Evolutionary conservation across 345 rosid genomes (phyloP), one percentile per base, ranked within the genome.

Genomic region (Draba incana): DNA sequence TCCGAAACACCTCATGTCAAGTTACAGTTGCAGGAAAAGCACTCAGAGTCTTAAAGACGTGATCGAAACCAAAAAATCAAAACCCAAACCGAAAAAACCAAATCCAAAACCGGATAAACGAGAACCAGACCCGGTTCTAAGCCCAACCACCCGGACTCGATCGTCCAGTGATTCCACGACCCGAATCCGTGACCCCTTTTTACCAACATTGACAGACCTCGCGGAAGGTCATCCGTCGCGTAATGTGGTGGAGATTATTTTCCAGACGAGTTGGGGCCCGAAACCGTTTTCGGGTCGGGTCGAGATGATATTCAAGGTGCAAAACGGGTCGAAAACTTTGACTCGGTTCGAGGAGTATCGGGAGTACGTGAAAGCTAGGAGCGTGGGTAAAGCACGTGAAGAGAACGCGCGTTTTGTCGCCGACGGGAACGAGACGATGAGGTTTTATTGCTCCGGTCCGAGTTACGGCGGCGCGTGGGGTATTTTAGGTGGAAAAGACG

Each of bases 341-440:
- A 45, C 85, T 68, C 85, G 97, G 64, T 94, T 90, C 79, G 99
- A 94, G 82, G 97, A 90, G 79, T 94, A 94, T 66, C 85, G 99
- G 0, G 95, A 87, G 61, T 50, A 53, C 8, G 99, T 94, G 2
- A 86, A 88, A 74, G 64, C 74, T 5, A 81, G 85, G 1, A 83
- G 90, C 46, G 82, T 72, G 9, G 80, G 81, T 35, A 71, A 68
- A 31, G 50, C 84, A 43, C 73, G 84, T 80, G 94, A 85, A 70
- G 96, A 86, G 71, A 84, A 84, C 51, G 92, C 88, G 10, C 77
- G 99, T 79, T 90, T 95, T 67, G 77, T 81, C 1, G 97, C 99
- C 3, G 99, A 94, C 38, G 99, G 99, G 24, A 94, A 94, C 72
- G 99, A 94, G 82, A 86, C 90, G 47, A 94, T 94, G 99, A 84